Base-by-base conservation (phyloP, 164 flowering plant genomes). In the Cinnamomum chago region DNA sequence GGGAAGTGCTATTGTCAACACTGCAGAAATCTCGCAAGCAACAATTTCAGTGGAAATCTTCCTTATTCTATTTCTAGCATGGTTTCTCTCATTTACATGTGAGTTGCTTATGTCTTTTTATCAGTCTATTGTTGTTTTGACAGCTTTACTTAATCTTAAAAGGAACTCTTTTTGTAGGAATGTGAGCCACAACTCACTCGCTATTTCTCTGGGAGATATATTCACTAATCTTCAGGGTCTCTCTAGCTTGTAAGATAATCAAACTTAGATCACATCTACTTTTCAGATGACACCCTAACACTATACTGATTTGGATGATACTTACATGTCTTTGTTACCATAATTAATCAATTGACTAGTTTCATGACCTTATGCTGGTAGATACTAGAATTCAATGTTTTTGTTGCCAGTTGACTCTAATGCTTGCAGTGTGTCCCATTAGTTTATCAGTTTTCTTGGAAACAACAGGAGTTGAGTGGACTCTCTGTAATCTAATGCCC, bases 11-110 rank as follows among this genome's bases (percentile, higher is more conserved):
- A 13, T 27, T 3, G 74, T 62, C 65, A 72, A 33, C 72, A 24
- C 72, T 84, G 85, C 91, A 95, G 99, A 78, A 95, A 95, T 81
- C 88, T 95, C 62, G 95, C 95, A 1, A 76, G 77, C 60, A 95
- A 95, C 80, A 95, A 90, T 81, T 79, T 95, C 3, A 90, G 82
- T 75, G 97, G 97, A 55, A 88, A 83, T 78, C 85, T 95, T 77
- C 99, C 99, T 2, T 95, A 93, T 82, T 93, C 99, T 71, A 69
- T 95, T 78, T 76, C 89, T 71, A 65, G 0, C 71, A 91, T 93
- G 97, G 79, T 55, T 70, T 79, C 89, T 40, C 94, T 95, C 60
- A 83, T 70, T 82, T 86, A 86, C 77, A 51, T 95, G 98, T 95
- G 80, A 88, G 97, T 85, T 70, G 33, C 67, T 77, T 65, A 12